phyloP scores from a whole-genome alignment of 176 grass and related monocot genomes.

The bread wheat (Triticum aestivum) region IWGSC_CS_RefSeq_v2.1 NC_057796.1:12226585-12227084 shows the following conservation, averaged over 20 bases:
- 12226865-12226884: slow-evolving; percentile 42
- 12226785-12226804: slow-evolving; percentile 94
- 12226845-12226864: slow-evolving; percentile 38
- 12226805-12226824: slow-evolving; percentile 85
- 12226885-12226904: no score
- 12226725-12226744: not conserved
- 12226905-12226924: no score
- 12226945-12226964: no score
- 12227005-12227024: no score
- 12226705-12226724: slow-evolving; percentile 9
- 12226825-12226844: slow-evolving; percentile 57
- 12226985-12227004: no score
- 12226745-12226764: slow-evolving; percentile 78
- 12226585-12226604: slow-evolving; percentile 85
- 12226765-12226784: slow-evolving; percentile 79
- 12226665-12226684: slow-evolving; percentile 55
- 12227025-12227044: no score
- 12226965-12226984: no score
- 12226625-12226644: slow-evolving; percentile 98
- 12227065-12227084: not conserved
- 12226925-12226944: no score
- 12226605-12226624: slow-evolving; percentile 96
- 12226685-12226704: slow-evolving; percentile 23
- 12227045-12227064: no score
- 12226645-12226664: slow-evolving; percentile 95